phyloP scores from a whole-genome alignment of 306 rosid genomes.

The Medicago ruthenica region DNA sequence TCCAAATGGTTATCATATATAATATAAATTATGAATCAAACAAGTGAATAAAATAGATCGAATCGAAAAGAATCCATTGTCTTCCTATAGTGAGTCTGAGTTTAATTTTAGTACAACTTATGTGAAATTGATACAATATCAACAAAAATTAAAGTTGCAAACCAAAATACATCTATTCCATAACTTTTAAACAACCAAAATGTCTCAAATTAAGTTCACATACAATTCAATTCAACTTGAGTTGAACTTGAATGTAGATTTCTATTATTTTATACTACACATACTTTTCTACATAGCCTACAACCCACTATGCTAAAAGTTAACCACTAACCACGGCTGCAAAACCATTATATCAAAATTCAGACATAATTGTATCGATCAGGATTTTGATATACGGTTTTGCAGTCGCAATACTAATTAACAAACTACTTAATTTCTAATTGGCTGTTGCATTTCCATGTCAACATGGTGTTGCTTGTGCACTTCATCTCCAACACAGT shows the following conservation, averaged over 20 bases:
- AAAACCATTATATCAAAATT: not conserved
- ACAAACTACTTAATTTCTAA: not conserved
- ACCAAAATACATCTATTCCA: not conserved
- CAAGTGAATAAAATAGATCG: not conserved
- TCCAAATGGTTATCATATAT: too few relatives aligned
- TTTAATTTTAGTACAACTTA: not conserved
- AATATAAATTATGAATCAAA: not conserved
- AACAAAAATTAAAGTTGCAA: conserved; percentile 1
- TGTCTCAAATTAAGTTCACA: not conserved
- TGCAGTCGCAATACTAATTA: not conserved
- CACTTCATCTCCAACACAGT: not conserved
- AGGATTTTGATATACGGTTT: not conserved
- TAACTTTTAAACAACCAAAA: not conserved
- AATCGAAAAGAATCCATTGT: not conserved
- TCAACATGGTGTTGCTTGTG: conserved; percentile 37
- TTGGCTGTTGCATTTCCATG: conserved; percentile 47
- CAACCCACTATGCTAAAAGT: not conserved
- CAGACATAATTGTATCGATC: not conserved
- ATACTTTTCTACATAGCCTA: not conserved
- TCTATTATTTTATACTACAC: conserved; percentile 3
- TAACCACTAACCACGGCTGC: not conserved
- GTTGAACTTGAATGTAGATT: conserved; percentile 44
- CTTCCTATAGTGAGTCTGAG: not conserved
- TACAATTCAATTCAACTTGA: conserved; percentile 54
- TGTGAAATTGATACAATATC: not conserved